Percentiles rank a stretch among this genome's conserved stretches.
phyloP scores from a whole-genome alignment of 169 alveolate species.

The Ichthyophthirius multifiliis region DNA sequence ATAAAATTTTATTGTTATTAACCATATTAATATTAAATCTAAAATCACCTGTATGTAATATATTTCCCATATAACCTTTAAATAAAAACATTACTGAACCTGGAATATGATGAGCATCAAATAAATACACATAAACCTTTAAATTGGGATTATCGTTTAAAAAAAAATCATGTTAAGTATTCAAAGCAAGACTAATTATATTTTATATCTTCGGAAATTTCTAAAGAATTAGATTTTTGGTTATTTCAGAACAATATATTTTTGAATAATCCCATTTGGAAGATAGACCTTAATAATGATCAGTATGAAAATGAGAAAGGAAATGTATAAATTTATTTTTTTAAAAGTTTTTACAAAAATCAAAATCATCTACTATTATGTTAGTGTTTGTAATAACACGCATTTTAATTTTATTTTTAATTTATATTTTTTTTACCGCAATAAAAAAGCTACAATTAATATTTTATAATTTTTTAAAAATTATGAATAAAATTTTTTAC shows the following conservation, averaged over 20 bases:
- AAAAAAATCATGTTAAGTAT: slow-evolving; percentile 24
- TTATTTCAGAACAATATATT: slow-evolving; percentile 40
- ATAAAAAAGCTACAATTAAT: too few relatives aligned
- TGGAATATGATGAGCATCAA: slow-evolving; percentile 74
- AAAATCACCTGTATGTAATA: slow-evolving; percentile 80
- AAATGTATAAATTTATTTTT: slow-evolving; percentile 53
- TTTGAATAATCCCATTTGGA: slow-evolving; percentile 43
- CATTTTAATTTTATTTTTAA: too few relatives aligned
- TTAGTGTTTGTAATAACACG: slow-evolving; percentile 59
- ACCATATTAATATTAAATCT: slow-evolving; percentile 59
- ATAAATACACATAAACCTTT: slow-evolving; percentile 28
- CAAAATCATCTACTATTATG: slow-evolving; percentile 70
- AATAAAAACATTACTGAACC: slow-evolving; percentile 75
- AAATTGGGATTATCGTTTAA: neutral
- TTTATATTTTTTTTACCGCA: too few relatives aligned
- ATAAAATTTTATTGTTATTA: slow-evolving; percentile 24
- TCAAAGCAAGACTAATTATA: slow-evolving; percentile 16
- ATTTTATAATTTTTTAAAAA: too few relatives aligned
- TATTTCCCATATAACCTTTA: slow-evolving; percentile 73
- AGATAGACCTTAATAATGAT: slow-evolving; percentile 46
- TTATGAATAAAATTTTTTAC: too few relatives aligned
- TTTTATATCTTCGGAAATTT: slow-evolving; percentile 34
- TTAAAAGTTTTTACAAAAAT: slow-evolving; percentile 35
- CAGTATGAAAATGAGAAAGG: slow-evolving; percentile 70
- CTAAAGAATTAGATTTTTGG: slow-evolving; percentile 26